Evolutionary conservation across 2,329 filamentous ascomycete species (phyloP).

Genomic region (Aureobasidium sp.): DNA sequence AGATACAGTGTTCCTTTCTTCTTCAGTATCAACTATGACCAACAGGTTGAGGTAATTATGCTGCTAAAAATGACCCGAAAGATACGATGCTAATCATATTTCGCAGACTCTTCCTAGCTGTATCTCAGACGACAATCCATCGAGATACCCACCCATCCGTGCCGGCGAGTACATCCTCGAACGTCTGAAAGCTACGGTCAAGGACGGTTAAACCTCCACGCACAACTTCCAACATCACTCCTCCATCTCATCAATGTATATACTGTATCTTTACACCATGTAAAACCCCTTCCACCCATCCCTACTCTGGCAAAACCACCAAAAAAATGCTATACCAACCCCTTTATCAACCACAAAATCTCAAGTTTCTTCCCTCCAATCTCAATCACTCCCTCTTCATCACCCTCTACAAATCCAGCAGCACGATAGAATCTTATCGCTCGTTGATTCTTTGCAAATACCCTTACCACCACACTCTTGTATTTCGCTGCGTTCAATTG

Average conservation of each 20-base stretch:
- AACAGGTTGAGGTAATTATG: slow-evolving; percentile 21
- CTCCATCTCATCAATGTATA: too few species aligned
- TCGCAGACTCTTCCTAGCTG: slow-evolving; percentile 11
- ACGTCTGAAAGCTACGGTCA: slow-evolving; percentile 11
- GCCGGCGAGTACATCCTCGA: slow-evolving; percentile 15
- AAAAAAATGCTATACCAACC: not conserved
- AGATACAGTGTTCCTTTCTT: slow-evolving; percentile 52
- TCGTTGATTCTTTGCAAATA: not conserved
- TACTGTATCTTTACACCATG: too few species aligned
- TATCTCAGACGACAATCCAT: slow-evolving; percentile 9
- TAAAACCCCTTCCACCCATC: not conserved
- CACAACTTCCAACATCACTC: not conserved
- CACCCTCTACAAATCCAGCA: not conserved
- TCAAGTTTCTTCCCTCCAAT: not conserved
- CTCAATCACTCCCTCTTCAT: not conserved
- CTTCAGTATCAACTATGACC: slow-evolving; percentile 22
- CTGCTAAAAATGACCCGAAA: slow-evolving; percentile 22
- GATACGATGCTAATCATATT: not conserved
- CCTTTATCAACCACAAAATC: not conserved
- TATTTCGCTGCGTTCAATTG: not conserved
- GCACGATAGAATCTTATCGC: not conserved
- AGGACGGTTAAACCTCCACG: not conserved
- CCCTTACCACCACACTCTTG: not conserved
- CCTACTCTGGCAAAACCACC: not conserved
- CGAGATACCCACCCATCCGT: slow-evolving; percentile 6